phyloP scores from a whole-genome alignment of 225 moss, liverwort and hornwort genomes.

The Straminergon stramineum region DNA sequence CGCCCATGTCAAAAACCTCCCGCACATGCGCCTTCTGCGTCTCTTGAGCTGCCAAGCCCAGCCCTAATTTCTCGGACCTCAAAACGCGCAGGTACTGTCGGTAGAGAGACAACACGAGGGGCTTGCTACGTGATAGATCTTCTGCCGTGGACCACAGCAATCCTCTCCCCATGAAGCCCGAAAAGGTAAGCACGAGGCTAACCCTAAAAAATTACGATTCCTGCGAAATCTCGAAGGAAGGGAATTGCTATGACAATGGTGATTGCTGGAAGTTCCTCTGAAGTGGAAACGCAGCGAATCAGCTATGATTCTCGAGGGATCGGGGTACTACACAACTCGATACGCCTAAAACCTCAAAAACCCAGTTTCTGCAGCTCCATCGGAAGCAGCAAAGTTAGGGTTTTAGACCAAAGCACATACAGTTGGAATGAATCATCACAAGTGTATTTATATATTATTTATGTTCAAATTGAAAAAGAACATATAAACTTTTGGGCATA shows the following conservation, averaged over 20 bases:
- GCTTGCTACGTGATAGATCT: slow-evolving; percentile 57
- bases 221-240: neutral
- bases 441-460: neutral
- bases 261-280: neutral
- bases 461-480: neutral
- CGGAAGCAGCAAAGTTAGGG: neutral
- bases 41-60: slow-evolving; percentile 60
- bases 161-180: slow-evolving; percentile 47
- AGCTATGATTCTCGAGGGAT: neutral
- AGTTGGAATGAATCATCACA: neutral
- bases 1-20: slow-evolving; percentile 55
- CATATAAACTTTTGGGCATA: neutral
- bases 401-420: neutral
- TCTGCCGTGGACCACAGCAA: slow-evolving; percentile 61
- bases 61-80: slow-evolving; percentile 46
- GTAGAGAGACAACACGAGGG: slow-evolving; percentile 62
- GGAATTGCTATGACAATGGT: neutral
- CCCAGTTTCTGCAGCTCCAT: neutral
- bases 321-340: neutral
- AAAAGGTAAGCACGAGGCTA: neutral
- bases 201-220: neutral
- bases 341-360: neutral
- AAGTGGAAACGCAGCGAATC: neutral
- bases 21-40: slow-evolving; percentile 47
- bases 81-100: slow-evolving; percentile 45